Percentiles rank a stretch among this genome's conserved stretches.
These are phyloP conservation scores for Cicer pinnatifidum DNA, from an alignment of 306 rosid genomes.

Conservation along the genomic window DNA sequence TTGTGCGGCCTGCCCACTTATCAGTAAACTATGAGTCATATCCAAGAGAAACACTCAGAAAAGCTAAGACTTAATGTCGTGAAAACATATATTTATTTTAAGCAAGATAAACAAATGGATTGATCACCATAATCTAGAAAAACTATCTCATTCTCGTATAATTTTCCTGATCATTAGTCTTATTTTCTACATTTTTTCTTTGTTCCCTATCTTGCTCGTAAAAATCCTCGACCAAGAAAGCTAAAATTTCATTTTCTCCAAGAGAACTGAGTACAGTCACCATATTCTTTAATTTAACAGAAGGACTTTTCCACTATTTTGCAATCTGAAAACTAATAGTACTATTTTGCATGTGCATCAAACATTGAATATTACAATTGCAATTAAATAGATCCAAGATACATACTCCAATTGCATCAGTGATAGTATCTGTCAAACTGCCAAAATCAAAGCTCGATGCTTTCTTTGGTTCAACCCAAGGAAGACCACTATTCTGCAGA, in stretches of 20 bases:
- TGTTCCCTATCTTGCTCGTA: not conserved
- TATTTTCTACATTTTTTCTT: not conserved
- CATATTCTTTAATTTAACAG: slow-evolving; percentile 22
- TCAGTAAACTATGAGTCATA: no score
- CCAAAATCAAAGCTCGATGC: slow-evolving; percentile 62
- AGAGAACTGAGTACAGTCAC: not conserved
- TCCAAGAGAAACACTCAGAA: not conserved
- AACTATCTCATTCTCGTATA: no score
- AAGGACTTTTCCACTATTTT: slow-evolving; percentile 8
- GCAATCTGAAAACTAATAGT: slow-evolving; percentile 29
- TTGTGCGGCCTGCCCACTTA: no score
- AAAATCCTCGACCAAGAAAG: slow-evolving; percentile 16
- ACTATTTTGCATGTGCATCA: not conserved
- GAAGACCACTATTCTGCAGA: slow-evolving; percentile 87
- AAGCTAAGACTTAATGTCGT: not conserved
- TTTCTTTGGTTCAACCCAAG: slow-evolving; percentile 73
- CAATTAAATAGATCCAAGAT: slow-evolving; percentile 44
- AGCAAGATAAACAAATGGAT: no score
- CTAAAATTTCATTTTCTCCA: not conserved
- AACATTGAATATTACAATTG: slow-evolving; percentile 30
- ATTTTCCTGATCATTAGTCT: not conserved
- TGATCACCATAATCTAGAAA: no score
- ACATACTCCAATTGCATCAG: slow-evolving; percentile 78
- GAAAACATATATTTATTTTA: no score
- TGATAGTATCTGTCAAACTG: slow-evolving; percentile 63